phyloP scores from a whole-genome alignment of 2,329 filamentous ascomycete species.

The Fonsecaea erecta region DNA sequence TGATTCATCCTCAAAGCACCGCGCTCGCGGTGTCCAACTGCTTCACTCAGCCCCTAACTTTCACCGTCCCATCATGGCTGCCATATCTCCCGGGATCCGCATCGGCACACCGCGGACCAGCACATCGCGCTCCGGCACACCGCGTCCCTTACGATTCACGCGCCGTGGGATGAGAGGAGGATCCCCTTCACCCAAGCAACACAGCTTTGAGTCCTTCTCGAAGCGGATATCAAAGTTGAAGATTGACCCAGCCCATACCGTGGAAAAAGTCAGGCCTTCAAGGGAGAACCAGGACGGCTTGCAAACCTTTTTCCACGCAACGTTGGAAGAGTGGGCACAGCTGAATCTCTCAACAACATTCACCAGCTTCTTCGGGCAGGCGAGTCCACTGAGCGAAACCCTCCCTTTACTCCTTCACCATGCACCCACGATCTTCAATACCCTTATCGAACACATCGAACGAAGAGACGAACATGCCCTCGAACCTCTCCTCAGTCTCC shows the following conservation, averaged over 20 bases:
- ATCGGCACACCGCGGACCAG: constrained; percentile 72
- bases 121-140: no score
- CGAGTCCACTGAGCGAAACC: constrained; percentile 80
- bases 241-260: constrained; percentile 89
- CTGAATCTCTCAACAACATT: constrained; percentile 87
- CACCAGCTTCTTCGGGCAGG: constrained; percentile 73
- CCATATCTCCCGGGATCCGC: constrained; percentile 68
- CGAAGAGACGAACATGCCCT: constrained; percentile 77
- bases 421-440: constrained; percentile 79
- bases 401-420: constrained; percentile 91
- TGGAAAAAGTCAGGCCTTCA: constrained; percentile 72
- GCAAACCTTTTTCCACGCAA: constrained; percentile 79
- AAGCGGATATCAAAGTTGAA: constrained; percentile 88
- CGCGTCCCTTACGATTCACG: no score
- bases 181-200: no score
- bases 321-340: constrained; percentile 86
- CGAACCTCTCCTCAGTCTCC: constrained; percentile 83
- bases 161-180: no score
- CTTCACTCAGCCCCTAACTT: background rate
- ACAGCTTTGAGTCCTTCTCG: constrained; percentile 90
- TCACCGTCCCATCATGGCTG: constrained; percentile 43
- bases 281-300: constrained; percentile 73
- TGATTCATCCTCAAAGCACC: background rate
- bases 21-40: background rate
- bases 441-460: constrained; percentile 76